A percentile compares a stretch with the other conserved stretches of the same genome.
Evolutionary conservation across 768 basidiomycete species (phyloP).

Genomic region (Rhodotorula toruloides): DNA sequence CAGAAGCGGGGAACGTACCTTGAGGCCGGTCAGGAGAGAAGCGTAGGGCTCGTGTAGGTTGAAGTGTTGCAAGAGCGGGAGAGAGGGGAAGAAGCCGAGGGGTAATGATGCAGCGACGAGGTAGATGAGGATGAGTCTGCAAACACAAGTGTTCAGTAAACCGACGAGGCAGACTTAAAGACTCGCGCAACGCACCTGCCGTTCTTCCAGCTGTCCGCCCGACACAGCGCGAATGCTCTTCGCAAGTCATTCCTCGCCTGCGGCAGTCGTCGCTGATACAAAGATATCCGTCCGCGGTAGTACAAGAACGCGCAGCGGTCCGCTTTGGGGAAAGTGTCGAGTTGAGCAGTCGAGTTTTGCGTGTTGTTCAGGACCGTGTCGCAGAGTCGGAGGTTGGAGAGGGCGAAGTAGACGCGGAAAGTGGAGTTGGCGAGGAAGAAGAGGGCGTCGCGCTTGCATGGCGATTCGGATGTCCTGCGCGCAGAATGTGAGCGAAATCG

Average conservation of each 20-base stretch:
- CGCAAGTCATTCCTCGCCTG: constrained; percentile 34
- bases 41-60: constrained; percentile 28
- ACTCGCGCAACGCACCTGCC: constrained; percentile 24
- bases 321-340: constrained; percentile 29
- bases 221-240: constrained; percentile 33
- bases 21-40: constrained; percentile 19
- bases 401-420: constrained; percentile 42
- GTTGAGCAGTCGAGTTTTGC: constrained; percentile 17
- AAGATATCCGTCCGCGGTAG: constrained; percentile 39
- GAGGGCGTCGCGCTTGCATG: constrained; percentile 38
- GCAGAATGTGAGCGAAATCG: background rate
- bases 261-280: constrained; percentile 40
- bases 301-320: constrained; percentile 39
- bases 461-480: constrained; percentile 8
- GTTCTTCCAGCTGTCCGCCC: constrained; percentile 6
- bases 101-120: constrained; percentile 36
- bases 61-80: constrained; percentile 27
- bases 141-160: too few species aligned
- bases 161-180: background rate
- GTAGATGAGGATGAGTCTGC: constrained; percentile 41
- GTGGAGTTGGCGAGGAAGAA: constrained; percentile 41
- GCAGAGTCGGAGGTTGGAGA: constrained; percentile 40
- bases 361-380: constrained; percentile 42
- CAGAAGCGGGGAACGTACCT: constrained; percentile 8
- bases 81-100: constrained; percentile 36